Evolutionary conservation across 768 basidiomycete genomes (phyloP).

Genomic region (Pleurotus citrinopileatus): DNA sequence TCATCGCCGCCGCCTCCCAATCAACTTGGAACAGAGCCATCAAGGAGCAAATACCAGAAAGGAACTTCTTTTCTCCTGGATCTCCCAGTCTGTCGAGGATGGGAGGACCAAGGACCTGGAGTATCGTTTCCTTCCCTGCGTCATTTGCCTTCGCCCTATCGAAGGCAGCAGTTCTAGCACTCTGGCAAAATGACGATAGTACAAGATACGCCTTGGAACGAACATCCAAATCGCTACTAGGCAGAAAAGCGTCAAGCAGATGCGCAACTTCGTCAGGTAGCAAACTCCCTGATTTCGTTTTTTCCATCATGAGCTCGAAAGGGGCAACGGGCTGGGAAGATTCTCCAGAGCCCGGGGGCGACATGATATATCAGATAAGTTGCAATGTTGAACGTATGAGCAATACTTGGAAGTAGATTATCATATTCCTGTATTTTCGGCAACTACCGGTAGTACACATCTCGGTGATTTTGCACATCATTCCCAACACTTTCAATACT

Average conservation of each 20-base stretch:
- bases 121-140: conserved; percentile 47
- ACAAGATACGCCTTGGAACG: conserved; percentile 72
- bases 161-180: conserved; percentile 36
- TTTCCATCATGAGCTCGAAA: conserved; percentile 29
- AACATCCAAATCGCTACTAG: conserved; percentile 36
- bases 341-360: too few species aligned
- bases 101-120: conserved; percentile 46
- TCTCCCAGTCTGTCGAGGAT: conserved; percentile 52
- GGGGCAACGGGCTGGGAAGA: too few species aligned
- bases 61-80: conserved; percentile 47
- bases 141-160: conserved; percentile 37
- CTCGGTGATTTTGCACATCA: too few species aligned
- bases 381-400: too few species aligned
- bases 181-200: conserved; percentile 68
- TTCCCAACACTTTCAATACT: too few species aligned
- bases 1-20: conserved; percentile 56
- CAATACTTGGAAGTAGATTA: neutral
- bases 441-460: too few species aligned
- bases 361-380: too few species aligned
- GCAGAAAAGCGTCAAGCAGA: conserved; percentile 50
- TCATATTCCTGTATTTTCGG: too few species aligned
- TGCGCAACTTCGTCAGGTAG: conserved; percentile 55
- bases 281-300: conserved; percentile 27
- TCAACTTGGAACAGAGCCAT: conserved; percentile 87
- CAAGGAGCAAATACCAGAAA: conserved; percentile 63